Evolutionary conservation across 2,329 filamentous ascomycete genomes (phyloP), one percentile per base, ranked within the genome.

Genomic region (Plenodomus lindquistii): DNA sequence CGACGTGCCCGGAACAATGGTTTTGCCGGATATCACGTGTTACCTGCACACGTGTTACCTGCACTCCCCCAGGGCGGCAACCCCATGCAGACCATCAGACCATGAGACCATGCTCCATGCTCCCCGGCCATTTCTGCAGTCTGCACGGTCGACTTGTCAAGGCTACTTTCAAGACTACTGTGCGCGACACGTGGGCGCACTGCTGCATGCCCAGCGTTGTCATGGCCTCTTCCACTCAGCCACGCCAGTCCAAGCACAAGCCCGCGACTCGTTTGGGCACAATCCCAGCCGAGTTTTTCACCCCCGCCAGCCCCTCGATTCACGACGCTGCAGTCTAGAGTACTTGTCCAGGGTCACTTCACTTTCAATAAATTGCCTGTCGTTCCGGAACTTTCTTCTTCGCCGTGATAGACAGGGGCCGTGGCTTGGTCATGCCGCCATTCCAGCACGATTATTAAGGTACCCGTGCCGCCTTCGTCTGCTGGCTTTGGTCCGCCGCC

Each of bases 391-490:
- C 18, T 31, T 44, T 41, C 36, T 41, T 29, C 41, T 29, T 41
- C 42, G 43, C 37, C 42, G 46, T 42, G 36, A 18, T 27, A 29
- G 16, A 46, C 55, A 59, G 54, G 56, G 54, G 39, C 53, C 11
- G 29, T 21, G 19, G 35, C 53, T 52, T 35, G 46, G 37, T 46
- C 44, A 48, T 53, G 45, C 27, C 11, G 11, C 22, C 34, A 15
- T 40, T 31, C 39, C 44, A 50, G 44, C 27, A 8, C 27, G 27
- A 31, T 31, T 53, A 65, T 60, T 56, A 65, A 66, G 54, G 58
- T 63, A 63, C 59, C 62, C 55, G 48, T 35, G 41, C 42, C 50
- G 43, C 47, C 44, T 22, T 29, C 20, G 37, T 21, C 5, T n/a
- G n/a, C n/a, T n/a, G n/a, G n/a, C n/a, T n/a, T 44, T 36, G 42